Base-by-base conservation (phyloP, 1,284 basidiomycete genomes). In the Xerocomus amazonicus region DNA sequence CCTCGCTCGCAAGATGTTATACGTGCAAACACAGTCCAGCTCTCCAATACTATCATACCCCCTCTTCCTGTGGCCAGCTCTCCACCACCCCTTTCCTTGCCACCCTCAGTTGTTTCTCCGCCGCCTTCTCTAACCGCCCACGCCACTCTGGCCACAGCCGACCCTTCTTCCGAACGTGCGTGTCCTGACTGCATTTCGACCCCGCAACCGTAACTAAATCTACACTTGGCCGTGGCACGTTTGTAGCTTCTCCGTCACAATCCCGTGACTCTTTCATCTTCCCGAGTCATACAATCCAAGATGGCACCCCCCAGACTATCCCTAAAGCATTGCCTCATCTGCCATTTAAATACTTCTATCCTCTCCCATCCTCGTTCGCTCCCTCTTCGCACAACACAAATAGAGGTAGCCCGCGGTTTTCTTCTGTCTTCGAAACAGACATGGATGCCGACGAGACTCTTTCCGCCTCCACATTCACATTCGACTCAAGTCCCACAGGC, bases 11-110 rank as follows among this genome's bases (percentile, higher is more conserved):
- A 80, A 52, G 75, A 75, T 54, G 72, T 75, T 39, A 88, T 89
- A 52, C 78, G 86, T n/a, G 72, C 79, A 28, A 75, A 69, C 56
- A 87, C 86, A 0, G 74, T 88, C 61, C 72, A 81, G 51, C 73
- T 89, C 4, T 85, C 84, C 8, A 75, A 72, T 53, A 74, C 60
- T 1, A 9, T 47, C 32, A 43, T 62, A 5, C 51, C 45, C 3
- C 35, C 32, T 29, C 19, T 44, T 12, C 13, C 46, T 6, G 13
- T 42, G 12, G 1, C 43, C n/a, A 31, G 13, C 32, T 47, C 54
- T 34, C 13, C 51, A 5, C n/a, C 48, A 34, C 45, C 42, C 13
- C 41, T 45, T 38, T 33, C 32, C 14, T 36, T 9, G 26, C 27
- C 45, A 4, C n/a, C 51, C 35, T 42, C 45, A 10, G 43, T 43